Evolutionary conservation across 2,329 filamentous ascomycete genomes (phyloP).

Genomic region (Venturiaceae sp.): DNA sequence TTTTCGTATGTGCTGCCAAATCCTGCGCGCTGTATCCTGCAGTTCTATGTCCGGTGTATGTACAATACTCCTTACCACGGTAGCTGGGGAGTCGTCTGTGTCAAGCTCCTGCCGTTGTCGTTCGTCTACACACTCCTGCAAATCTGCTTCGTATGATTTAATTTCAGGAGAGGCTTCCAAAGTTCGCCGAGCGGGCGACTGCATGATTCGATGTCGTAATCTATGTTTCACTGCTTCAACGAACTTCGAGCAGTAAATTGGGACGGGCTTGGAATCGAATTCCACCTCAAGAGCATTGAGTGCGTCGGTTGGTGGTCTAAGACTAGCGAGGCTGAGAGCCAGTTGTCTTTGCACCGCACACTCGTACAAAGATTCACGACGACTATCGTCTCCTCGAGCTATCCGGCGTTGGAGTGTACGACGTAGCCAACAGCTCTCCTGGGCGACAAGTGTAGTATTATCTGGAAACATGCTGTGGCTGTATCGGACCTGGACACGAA

Average conservation of each 20-base stretch:
- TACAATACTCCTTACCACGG: background rate
- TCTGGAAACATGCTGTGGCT: slow-evolving; percentile 4
- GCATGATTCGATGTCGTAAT: background rate
- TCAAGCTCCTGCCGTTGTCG: background rate
- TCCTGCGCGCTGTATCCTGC: slow-evolving; percentile 21
- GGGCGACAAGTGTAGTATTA: background rate
- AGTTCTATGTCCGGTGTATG: slow-evolving; percentile 3
- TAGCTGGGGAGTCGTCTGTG: background rate
- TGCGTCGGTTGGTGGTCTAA: background rate
- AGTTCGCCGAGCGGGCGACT: background rate
- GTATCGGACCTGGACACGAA: slow-evolving; percentile 2
- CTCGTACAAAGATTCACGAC: background rate
- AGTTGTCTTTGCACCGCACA: background rate
- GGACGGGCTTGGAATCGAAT: background rate
- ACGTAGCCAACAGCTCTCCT: slow-evolving; percentile 4
- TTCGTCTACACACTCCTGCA: background rate
- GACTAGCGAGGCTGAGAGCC: background rate
- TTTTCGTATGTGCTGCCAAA: slow-evolving; percentile 29
- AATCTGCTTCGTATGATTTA: background rate
- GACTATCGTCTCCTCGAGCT: background rate
- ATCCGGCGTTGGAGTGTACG: background rate
- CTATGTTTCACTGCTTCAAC: background rate
- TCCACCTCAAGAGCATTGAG: background rate
- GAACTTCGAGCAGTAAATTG: background rate
- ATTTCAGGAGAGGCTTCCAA: background rate